Evolutionary conservation across 441 rosid genomes (phyloP), one percentile per base, ranked within the genome.

Genomic region (Geranium incanum): DNA sequence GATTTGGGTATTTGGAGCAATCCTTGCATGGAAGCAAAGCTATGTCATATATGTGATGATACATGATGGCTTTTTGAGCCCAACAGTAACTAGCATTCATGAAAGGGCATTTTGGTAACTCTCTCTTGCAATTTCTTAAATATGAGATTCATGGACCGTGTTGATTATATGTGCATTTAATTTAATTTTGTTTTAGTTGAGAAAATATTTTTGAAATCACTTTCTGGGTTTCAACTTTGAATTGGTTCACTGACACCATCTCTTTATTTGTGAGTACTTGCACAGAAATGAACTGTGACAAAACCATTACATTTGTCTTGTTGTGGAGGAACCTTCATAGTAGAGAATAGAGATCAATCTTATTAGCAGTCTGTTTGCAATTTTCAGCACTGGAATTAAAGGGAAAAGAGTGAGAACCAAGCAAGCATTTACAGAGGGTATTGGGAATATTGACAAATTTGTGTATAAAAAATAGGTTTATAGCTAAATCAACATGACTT

Each of bases 1-100:
- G 50, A 75, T 55, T 55, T 43, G 50, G 50, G 6, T n/a, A 45
- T 55, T 55, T 55, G 36, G 18, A n/a, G 65, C 65, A 41, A 55
- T 66, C 60, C 72, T 72, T 76, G 79, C 79, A 69, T 76, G 76
- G 52, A 76, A 76, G 75, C 78, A 68, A 76, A 63, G 59, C 57
- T 68, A 55, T n/a, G 9, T 15, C 16, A 13, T 28, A 45, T 45
- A 45, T 28, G 33, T 28, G 33, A 28, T 28, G 33, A 28, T 28
- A 28, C 3, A 28, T 28, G 33, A 43, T 43, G 50, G 12, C 50
- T 43, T 43, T 43, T 43, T 43, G 50, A 43, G 50, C 33, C 33
- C 1, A 28, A 28, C 33, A 28, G 33, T 28, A 28, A 28, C 33
- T 28, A 28, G 33, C 33, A 28, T 28, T 28, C 33, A 28, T 28